A percentile compares a stretch with the other conserved stretches of the same genome.
phyloP scores from a whole-genome alignment of 345 rosid species.

The Bretschneidera sinensis region DNA sequence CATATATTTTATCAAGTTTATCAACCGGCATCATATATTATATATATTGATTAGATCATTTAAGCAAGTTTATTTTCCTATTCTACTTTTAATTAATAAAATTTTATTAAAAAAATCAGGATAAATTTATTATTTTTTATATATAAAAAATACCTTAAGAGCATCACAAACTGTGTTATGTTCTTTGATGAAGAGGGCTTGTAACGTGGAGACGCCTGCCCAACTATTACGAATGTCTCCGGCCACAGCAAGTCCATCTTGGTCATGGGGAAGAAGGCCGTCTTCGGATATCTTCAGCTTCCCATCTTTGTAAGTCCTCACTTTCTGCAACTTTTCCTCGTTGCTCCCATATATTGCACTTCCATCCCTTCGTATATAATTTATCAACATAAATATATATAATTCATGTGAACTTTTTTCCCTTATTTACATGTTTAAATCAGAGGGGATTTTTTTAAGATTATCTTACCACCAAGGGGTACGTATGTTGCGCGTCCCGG shows the following conservation, averaged over 20 bases:
- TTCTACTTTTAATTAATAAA: neutral
- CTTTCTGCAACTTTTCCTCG: constrained; percentile 20
- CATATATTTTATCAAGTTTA: no score
- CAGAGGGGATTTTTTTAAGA: no score
- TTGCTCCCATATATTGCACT: constrained; percentile 55
- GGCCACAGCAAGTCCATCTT: constrained; percentile 32
- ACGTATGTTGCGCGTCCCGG: constrained; percentile 37
- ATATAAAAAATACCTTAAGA: constrained; percentile 30
- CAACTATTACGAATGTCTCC: constrained; percentile 54
- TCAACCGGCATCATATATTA: no score
- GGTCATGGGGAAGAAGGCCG: constrained; percentile 40
- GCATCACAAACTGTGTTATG: constrained; percentile 53
- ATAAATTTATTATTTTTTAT: neutral
- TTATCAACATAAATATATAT: neutral
- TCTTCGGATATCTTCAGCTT: constrained; percentile 44
- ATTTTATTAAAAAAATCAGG: neutral
- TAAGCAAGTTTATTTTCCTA: no score
- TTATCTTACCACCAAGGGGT: constrained; percentile 58
- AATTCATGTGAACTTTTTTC: neutral
- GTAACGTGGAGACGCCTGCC: constrained; percentile 51
- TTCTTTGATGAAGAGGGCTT: constrained; percentile 47
- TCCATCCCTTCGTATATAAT: constrained; percentile 53
- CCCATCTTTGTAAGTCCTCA: constrained; percentile 49
- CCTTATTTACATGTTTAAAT: no score
- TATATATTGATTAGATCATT: no score